A percentile compares a stretch with the other conserved stretches of the same genome.
Evolutionary conservation across 768 basidiomycete genomes (phyloP).

Genomic region (Leccinum incarnatum): DNA sequence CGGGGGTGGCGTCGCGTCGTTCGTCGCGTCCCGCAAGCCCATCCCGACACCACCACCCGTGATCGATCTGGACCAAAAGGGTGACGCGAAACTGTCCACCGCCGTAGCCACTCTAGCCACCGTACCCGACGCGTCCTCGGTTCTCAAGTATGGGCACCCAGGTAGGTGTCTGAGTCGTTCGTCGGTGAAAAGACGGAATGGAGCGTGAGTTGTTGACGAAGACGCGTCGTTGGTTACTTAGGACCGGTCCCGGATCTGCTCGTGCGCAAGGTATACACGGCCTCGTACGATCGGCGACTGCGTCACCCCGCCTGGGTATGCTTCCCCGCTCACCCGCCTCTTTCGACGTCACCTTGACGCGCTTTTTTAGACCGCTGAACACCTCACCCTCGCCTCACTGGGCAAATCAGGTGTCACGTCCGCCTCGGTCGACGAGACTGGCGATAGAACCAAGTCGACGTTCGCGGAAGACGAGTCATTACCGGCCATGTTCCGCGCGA

Average conservation of each 20-base stretch:
- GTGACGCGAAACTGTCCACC: constrained; percentile 42
- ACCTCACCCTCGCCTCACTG: constrained; percentile 78
- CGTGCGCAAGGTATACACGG: constrained; percentile 78
- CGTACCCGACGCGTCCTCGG: constrained; percentile 28
- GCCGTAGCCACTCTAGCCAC: constrained; percentile 14
- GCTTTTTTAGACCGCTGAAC: constrained; percentile 80
- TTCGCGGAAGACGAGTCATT: constrained; percentile 84
- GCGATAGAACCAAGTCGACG: constrained; percentile 69
- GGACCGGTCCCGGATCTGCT: constrained; percentile 83
- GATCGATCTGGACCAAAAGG: constrained; percentile 45
- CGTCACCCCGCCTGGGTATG: constrained; percentile 93
- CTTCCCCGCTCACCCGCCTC: not conserved
- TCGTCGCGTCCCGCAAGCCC: constrained; percentile 37
- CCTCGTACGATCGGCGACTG: constrained; percentile 86
- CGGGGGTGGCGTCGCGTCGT: constrained; percentile 71
- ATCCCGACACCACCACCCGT: constrained; percentile 29
- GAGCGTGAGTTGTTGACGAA: constrained; percentile 1
- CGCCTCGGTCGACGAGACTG: constrained; percentile 40
- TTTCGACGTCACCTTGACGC: not conserved
- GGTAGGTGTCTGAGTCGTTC: constrained; percentile 11
- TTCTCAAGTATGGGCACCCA: constrained; percentile 47
- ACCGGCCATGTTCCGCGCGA: constrained; percentile 76
- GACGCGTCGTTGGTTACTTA: constrained; percentile 27
- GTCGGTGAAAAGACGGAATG: not conserved
- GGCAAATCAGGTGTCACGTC: constrained; percentile 43